phyloP scores from a whole-genome alignment of 2,329 filamentous ascomycete genomes.

The Pseudogymnoascus sp. region DNA sequence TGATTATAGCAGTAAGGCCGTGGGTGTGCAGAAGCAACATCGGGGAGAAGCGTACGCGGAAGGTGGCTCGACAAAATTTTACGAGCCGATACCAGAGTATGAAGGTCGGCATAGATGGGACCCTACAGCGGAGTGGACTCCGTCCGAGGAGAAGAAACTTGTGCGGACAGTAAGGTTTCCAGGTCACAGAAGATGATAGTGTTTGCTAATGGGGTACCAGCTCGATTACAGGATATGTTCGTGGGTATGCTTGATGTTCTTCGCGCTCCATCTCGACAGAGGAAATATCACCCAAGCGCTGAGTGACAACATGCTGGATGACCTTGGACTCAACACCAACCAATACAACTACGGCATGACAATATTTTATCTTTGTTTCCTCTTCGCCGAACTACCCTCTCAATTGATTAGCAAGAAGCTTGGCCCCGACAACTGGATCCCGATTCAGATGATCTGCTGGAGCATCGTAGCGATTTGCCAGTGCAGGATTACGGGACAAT shows the following conservation, averaged over 20 bases:
- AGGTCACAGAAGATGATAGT: not conserved
- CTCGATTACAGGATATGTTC: conserved; percentile 18
- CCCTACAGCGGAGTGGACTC: conserved; percentile 21
- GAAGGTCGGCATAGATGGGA: conserved; percentile 22
- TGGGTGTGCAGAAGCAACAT: not conserved
- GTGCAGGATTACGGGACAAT: conserved; percentile 34
- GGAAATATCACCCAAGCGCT: conserved; percentile 50
- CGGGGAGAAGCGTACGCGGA: not conserved
- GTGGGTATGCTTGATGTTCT: conserved; percentile 52
- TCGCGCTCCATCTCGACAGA: conserved; percentile 51
- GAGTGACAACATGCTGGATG: conserved; percentile 51
- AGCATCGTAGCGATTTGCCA: conserved; percentile 40
- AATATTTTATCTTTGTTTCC: conserved; percentile 44
- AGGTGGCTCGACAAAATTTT: conserved; percentile 15
- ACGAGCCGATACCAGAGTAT: conserved; percentile 19
- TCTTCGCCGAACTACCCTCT: conserved; percentile 51
- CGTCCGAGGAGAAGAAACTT: conserved; percentile 21
- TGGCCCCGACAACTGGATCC: conserved; percentile 43
- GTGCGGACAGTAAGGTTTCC: conserved; percentile 18
- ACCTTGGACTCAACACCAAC: conserved; percentile 35
- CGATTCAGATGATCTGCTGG: conserved; percentile 42
- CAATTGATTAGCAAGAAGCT: conserved; percentile 50
- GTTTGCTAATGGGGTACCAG: not conserved
- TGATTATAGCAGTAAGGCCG: not conserved
- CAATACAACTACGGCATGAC: conserved; percentile 45